These are phyloP conservation scores for Annulohypoxylon bovei DNA, from an alignment of 495 filamentous ascomycete genomes.

Conservation along the genomic window DNA sequence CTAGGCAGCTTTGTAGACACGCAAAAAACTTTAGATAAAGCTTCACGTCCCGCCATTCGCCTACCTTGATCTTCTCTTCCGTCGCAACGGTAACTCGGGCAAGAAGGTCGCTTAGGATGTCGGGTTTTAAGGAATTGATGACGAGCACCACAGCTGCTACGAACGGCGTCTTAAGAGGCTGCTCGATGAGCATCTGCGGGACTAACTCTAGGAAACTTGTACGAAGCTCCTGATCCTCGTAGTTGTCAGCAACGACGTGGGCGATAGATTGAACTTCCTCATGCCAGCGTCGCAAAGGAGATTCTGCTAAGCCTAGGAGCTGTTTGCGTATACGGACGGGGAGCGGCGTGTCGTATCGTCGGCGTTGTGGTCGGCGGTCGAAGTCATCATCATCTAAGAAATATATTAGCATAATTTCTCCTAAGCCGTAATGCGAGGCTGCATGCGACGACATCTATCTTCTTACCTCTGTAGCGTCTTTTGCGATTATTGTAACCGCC, in stretches of 20 bases:
- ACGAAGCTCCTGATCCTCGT: conserved; percentile 76
- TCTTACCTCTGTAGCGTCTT: conserved; percentile 64
- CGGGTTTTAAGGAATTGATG: conserved; percentile 75
- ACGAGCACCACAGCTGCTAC: conserved; percentile 82
- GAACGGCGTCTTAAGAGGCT: conserved; percentile 96
- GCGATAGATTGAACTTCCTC: conserved; percentile 83
- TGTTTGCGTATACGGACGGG: conserved; percentile 80
- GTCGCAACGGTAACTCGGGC: conserved; percentile 63
- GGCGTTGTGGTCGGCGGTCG: conserved; percentile 76
- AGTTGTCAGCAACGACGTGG: conserved; percentile 78
- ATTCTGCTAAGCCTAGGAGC: conserved; percentile 85
- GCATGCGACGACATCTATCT: conserved; percentile 13
- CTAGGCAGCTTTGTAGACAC: conserved; percentile 79
- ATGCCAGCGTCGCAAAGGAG: conserved; percentile 79
- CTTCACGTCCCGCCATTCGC: conserved; percentile 91
- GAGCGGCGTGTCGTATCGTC: conserved; percentile 81
- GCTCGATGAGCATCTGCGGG: conserved; percentile 82
- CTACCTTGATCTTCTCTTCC: conserved; percentile 70
- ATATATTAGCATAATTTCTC: conserved; percentile 49
- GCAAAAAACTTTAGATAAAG: conserved; percentile 86
- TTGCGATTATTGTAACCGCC: conserved; percentile 71
- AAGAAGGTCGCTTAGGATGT: conserved; percentile 75
- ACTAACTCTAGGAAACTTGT: conserved; percentile 74
- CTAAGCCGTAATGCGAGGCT: not conserved
- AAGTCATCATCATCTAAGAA: conserved; percentile 72